Percentiles rank a stretch among this genome's conserved stretches.
Evolutionary conservation across 768 basidiomycete species (phyloP).

Genomic region (Cystobasidium ongulense): DNA sequence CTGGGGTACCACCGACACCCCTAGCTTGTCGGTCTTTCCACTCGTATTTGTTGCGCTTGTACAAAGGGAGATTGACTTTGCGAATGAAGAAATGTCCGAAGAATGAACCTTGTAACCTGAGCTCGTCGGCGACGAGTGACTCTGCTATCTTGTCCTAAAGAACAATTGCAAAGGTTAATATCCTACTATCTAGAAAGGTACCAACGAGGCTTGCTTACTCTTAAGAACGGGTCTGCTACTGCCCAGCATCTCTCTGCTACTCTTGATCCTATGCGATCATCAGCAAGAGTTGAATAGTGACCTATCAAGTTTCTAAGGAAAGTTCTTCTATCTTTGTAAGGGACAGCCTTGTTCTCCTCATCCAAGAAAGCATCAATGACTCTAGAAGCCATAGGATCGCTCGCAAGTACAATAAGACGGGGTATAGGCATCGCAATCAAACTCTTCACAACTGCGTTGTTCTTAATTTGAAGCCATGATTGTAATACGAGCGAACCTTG

Average conservation of each 20-base stretch:
- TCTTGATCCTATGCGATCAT: constrained; percentile 82
- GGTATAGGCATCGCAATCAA: constrained; percentile 49
- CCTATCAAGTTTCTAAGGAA: constrained; percentile 69
- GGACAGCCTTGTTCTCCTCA: constrained; percentile 2
- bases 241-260: constrained; percentile 87
- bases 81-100: constrained; percentile 82
- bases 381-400: constrained; percentile 26
- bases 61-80: constrained; percentile 66
- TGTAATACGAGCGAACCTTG: constrained; percentile 83
- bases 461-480: constrained; percentile 62
- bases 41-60: constrained; percentile 68
- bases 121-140: constrained; percentile 64
- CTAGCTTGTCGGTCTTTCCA: constrained; percentile 56
- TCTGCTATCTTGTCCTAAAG: constrained; percentile 80
- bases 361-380: constrained; percentile 33
- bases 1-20: constrained; percentile 19
- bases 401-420: constrained; percentile 50
- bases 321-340: constrained; percentile 47
- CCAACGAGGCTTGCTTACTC: constrained; percentile 50
- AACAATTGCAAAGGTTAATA: not conserved
- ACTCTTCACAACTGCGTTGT: constrained; percentile 55
- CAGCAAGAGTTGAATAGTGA: constrained; percentile 68
- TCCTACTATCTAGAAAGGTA: not conserved
- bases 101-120: constrained; percentile 62
- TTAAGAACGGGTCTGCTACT: constrained; percentile 82